phyloP scores from a whole-genome alignment of 352 stramenopile genomes.

The Phytophthora nicotianae region DNA sequence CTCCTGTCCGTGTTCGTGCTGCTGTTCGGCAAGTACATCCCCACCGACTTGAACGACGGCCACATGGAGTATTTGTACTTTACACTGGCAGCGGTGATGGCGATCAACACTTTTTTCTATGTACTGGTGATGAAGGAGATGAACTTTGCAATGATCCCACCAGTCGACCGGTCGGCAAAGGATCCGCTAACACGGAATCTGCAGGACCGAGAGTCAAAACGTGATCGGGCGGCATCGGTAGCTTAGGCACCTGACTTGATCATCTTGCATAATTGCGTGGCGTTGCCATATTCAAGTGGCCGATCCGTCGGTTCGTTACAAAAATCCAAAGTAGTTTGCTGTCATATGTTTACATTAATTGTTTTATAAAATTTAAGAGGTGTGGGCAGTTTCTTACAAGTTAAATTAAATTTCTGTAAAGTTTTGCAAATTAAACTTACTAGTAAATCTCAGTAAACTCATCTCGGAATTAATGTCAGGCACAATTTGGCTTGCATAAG shows the following conservation, averaged over 20 bases:
- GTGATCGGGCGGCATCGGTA: conserved; percentile 2
- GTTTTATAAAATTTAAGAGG: neutral
- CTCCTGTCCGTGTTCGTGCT: conserved; percentile 25
- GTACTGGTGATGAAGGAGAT: conserved; percentile 49
- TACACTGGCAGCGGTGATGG: conserved; percentile 34
- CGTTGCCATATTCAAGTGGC: no score
- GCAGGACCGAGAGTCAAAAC: conserved; percentile 6
- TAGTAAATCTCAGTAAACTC: no score
- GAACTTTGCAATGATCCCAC: conserved; percentile 35
- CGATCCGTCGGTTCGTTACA: no score
- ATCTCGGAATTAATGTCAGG: no score
- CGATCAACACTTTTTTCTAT: conserved; percentile 43
- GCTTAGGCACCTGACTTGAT: conserved; percentile 4
- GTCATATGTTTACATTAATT: no score
- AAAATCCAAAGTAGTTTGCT: no score
- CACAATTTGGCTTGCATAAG: no score
- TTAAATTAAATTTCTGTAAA: no score
- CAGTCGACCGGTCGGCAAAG: conserved; percentile 6
- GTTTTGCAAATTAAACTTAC: no score
- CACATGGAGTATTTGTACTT: conserved; percentile 60
- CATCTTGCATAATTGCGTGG: no score
- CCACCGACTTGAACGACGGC: conserved; percentile 55
- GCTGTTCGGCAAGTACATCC: conserved; percentile 28
- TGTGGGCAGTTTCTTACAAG: no score
- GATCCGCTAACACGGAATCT: neutral